Percentiles rank a stretch among this genome's conserved stretches.
These are phyloP conservation scores for Alternaria rosae DNA, from an alignment of 2,329 filamentous ascomycete species.

Conservation along the genomic window DNA sequence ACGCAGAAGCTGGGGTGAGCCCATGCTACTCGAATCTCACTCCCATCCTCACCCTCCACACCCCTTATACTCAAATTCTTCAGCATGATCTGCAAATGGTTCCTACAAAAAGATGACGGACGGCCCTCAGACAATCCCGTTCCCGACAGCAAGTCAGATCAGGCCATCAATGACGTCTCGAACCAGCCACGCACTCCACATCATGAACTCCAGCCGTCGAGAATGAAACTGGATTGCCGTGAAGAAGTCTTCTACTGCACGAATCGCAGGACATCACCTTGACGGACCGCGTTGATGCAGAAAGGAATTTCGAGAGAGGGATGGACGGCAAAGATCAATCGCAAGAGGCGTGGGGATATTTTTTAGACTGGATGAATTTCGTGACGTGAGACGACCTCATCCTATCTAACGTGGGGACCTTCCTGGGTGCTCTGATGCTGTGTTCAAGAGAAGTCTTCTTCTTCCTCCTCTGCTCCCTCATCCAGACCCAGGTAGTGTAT, in stretches of 20 bases:
- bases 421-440: too few relatives aligned
- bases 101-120: not conserved
- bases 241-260: too few relatives aligned
- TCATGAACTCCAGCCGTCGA: not conserved
- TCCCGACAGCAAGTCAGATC: not conserved
- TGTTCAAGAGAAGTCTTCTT: constrained; percentile 47
- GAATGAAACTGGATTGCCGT: too few relatives aligned
- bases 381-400: constrained; percentile 21
- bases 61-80: not conserved
- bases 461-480: constrained; percentile 30
- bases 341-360: constrained; percentile 20
- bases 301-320: too few relatives aligned
- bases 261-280: too few relatives aligned
- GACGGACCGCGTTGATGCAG: too few relatives aligned
- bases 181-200: not conserved
- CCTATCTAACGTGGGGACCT: constrained; percentile 20
- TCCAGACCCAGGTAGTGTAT: constrained; percentile 44
- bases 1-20: not conserved
- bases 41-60: not conserved
- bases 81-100: not conserved
- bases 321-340: too few relatives aligned
- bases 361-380: constrained; percentile 29
- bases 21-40: not conserved
- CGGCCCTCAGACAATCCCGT: not conserved
- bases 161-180: not conserved